Evolutionary conservation across 495 filamentous ascomycete species (phyloP).

Genomic region (Aspergillus nidulans): DNA sequence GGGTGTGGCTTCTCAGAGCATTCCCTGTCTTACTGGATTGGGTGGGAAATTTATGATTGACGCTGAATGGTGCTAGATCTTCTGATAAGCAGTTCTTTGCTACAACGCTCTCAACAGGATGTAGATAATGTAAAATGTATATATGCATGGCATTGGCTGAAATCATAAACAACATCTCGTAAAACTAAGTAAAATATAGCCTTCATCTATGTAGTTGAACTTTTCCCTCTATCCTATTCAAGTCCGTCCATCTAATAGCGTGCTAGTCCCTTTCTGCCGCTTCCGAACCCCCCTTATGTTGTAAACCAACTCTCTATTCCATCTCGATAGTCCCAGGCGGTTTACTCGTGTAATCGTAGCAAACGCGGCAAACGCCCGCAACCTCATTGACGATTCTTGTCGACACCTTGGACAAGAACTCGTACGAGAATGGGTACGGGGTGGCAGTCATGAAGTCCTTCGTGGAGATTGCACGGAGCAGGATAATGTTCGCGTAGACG

Average conservation of each 20-base stretch:
- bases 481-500: conserved; percentile 53
- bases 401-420: conserved; percentile 65
- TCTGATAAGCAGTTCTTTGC: too few species aligned
- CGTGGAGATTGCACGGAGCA: conserved; percentile 69
- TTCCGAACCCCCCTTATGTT: neutral
- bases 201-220: neutral
- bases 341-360: conserved; percentile 71
- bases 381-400: conserved; percentile 83
- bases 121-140: neutral
- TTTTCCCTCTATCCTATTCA: too few species aligned
- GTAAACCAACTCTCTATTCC: conserved; percentile 44
- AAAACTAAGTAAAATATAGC: neutral
- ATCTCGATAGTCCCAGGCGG: conserved; percentile 77
- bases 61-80: too few species aligned
- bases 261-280: too few species aligned
- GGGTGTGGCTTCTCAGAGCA: neutral
- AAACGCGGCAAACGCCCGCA: conserved; percentile 59
- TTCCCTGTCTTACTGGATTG: too few species aligned
- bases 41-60: too few species aligned
- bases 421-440: conserved; percentile 60
- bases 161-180: neutral
- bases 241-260: neutral
- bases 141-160: neutral
- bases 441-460: conserved; percentile 84
- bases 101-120: too few species aligned